A percentile compares a stretch with the other conserved stretches of the same genome.
phyloP scores from a whole-genome alignment of 257 asterid species.

The Fraxinus cuspidata region DNA sequence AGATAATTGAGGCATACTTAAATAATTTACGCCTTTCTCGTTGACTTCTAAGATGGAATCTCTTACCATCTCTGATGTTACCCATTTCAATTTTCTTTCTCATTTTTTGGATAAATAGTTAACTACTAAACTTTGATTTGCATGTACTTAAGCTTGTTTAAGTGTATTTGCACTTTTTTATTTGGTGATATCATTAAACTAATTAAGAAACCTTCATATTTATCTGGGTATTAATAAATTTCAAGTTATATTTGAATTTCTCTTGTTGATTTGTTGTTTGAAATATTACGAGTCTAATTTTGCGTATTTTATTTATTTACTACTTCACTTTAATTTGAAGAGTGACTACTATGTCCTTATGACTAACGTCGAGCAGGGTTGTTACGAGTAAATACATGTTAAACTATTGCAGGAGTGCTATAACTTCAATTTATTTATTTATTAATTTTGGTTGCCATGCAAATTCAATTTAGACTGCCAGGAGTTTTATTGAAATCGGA shows the following conservation, averaged over 20 bases:
- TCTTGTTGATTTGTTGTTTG: too few relatives aligned
- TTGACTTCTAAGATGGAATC: not conserved
- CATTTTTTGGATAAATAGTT: not conserved
- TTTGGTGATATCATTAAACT: too few relatives aligned
- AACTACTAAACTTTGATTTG: not conserved
- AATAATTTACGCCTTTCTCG: not conserved
- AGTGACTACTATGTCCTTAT: not conserved
- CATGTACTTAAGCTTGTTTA: not conserved
- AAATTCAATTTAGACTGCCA: not conserved
- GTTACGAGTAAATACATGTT: not conserved
- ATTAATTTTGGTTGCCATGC: not conserved
- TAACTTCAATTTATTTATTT: not conserved
- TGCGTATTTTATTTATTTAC: too few relatives aligned
- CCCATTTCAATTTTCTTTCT: not conserved
- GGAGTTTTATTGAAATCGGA: too few relatives aligned
- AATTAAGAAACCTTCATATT: too few relatives aligned
- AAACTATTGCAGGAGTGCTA: not conserved
- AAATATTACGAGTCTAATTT: too few relatives aligned
- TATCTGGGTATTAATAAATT: too few relatives aligned
- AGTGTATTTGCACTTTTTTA: not conserved
- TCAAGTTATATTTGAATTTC: too few relatives aligned
- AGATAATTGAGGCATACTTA: not conserved
- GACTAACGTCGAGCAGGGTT: not conserved
- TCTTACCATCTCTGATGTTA: not conserved
- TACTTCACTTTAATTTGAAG: not conserved